Percentiles rank a stretch among this genome's conserved stretches.
phyloP scores from a whole-genome alignment of 1,284 basidiomycete genomes.

The Coniferiporia sulphurascens region DNA sequence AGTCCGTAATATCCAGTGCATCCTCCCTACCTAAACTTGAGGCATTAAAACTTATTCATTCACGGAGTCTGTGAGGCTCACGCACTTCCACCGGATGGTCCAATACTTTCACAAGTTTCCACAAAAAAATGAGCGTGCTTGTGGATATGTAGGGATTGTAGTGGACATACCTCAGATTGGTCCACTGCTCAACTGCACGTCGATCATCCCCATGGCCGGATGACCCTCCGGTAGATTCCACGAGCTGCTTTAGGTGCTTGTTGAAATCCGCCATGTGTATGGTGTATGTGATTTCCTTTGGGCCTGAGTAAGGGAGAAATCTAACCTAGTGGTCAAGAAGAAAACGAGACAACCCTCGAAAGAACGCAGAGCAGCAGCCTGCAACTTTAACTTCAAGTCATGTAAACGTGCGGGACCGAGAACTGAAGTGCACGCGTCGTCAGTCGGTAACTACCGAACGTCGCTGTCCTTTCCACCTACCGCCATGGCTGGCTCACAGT shows the following conservation, averaged over 20 bases:
- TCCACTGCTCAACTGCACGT: constrained; percentile 33
- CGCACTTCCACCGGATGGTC: constrained; percentile 1
- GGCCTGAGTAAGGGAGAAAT: not conserved
- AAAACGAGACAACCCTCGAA: too few relatives aligned
- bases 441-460: not conserved
- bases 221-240: constrained; percentile 22
- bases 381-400: not conserved
- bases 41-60: not conserved
- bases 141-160: constrained; percentile 3
- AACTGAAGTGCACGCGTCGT: not conserved
- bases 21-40: constrained; percentile 1
- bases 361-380: too few relatives aligned
- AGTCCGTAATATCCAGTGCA: constrained; percentile 1
- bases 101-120: not conserved
- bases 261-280: constrained; percentile 22
- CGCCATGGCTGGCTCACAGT: constrained; percentile 14
- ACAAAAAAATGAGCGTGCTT: not conserved
- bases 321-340: too few relatives aligned
- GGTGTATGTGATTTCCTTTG: not conserved
- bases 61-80: not conserved
- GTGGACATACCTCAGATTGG: constrained; percentile 24
- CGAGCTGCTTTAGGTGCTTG: constrained; percentile 30
- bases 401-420: not conserved
- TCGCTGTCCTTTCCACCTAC: not conserved
- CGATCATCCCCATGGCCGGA: constrained; percentile 30